A percentile compares a stretch with the other conserved stretches of the same genome.
These are phyloP conservation scores for Stagonosporopsis tanaceti DNA, from an alignment of 2,329 filamentous ascomycete genomes.

Conservation along the genomic window DNA sequence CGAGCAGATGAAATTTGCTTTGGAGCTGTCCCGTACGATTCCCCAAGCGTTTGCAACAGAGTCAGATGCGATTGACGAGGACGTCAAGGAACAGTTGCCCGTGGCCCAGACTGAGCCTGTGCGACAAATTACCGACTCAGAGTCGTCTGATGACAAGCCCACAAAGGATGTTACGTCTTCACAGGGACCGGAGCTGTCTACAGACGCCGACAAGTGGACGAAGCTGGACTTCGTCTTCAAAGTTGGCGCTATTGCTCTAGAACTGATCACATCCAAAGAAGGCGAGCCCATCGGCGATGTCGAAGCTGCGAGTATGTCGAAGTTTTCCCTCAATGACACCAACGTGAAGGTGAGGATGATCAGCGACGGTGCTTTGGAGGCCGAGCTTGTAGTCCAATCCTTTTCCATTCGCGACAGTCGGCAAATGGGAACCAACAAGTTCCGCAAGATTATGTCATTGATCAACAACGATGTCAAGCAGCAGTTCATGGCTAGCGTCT, in stretches of 20 bases:
- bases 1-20: conserved; percentile 85
- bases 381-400: conserved; percentile 89
- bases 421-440: conserved; percentile 90
- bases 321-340: conserved; percentile 93
- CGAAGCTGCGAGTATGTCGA: conserved; percentile 83
- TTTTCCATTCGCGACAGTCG: conserved; percentile 95
- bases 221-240: conserved; percentile 93
- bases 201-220: conserved; percentile 79
- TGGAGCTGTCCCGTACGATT: conserved; percentile 87
- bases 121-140: conserved; percentile 54
- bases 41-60: conserved; percentile 86
- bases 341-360: conserved; percentile 92
- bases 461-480: conserved; percentile 91
- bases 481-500: conserved; percentile 97
- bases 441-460: conserved; percentile 96
- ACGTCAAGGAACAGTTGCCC: conserved; percentile 77
- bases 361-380: conserved; percentile 88
- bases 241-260: conserved; percentile 84
- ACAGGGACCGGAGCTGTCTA: conserved; percentile 71
- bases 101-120: conserved; percentile 60
- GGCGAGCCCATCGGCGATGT: conserved; percentile 80
- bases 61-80: conserved; percentile 70
- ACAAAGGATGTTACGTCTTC: conserved; percentile 58
- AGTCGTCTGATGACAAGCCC: conserved; percentile 44
- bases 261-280: conserved; percentile 80